phyloP scores from a whole-genome alignment of 1,284 basidiomycete genomes.

The Coniferiporia sulphurascens region DNA sequence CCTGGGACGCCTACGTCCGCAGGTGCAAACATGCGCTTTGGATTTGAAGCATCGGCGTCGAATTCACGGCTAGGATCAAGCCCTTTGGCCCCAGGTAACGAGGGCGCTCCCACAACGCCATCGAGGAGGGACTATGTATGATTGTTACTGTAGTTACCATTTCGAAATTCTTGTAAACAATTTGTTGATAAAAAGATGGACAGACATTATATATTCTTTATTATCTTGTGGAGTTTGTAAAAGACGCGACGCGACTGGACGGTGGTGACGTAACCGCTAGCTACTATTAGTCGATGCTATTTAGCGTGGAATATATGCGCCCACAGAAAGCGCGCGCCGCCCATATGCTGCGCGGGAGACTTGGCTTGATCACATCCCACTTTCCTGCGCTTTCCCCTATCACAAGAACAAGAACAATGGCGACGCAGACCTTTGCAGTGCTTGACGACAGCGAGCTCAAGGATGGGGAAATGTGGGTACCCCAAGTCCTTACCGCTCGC shows the following conservation, averaged over 20 bases:
- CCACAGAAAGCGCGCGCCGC: not conserved
- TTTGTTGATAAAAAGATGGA: no score
- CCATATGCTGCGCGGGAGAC: not conserved
- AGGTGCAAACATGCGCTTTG: constrained; percentile 3
- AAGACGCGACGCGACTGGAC: no score
- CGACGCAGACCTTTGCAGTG: constrained; percentile 57
- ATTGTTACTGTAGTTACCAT: no score
- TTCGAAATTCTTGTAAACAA: no score
- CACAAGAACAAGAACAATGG: constrained; percentile 29
- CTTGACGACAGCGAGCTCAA: constrained; percentile 61
- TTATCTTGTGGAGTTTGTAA: no score
- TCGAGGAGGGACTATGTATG: no score
- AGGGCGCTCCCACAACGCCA: no score
- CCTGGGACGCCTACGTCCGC: constrained; percentile 12
- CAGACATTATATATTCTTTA: no score
- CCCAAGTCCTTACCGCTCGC: not conserved
- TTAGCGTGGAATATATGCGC: not conserved
- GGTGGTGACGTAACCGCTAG: no score
- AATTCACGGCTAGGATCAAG: not conserved
- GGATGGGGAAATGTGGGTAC: constrained; percentile 71
- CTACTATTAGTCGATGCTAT: not conserved
- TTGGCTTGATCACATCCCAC: not conserved
- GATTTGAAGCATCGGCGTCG: constrained; percentile 2
- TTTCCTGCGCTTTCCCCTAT: not conserved
- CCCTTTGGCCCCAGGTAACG: not conserved